Evolutionary conservation across 805 yeast genomes (phyloP).

Genomic region (Sugiyamaella chiloensis): DNA sequence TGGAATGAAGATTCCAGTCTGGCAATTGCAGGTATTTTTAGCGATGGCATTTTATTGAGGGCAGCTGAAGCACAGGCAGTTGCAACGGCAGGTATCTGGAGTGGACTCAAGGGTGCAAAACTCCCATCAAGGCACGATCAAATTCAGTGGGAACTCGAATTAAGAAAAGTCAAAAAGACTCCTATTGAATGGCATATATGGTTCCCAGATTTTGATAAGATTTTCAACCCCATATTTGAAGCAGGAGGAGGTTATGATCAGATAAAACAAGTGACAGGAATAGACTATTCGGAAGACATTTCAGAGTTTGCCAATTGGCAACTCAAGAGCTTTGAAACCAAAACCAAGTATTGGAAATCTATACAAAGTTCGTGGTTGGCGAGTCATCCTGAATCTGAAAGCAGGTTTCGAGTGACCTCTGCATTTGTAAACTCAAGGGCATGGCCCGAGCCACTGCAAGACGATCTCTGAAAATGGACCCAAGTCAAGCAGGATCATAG

Average conservation of each 20-base stretch:
- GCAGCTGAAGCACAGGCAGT: slow-evolving; percentile 16
- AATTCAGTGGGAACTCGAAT: slow-evolving; percentile 12
- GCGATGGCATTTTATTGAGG: slow-evolving; percentile 13
- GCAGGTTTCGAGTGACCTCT: not conserved
- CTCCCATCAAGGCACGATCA: slow-evolving; percentile 11
- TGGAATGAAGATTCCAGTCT: slow-evolving; percentile 38
- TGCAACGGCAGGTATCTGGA: slow-evolving; percentile 17
- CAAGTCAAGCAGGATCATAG: no score
- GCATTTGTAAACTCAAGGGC: not conserved
- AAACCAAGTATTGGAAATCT: slow-evolving; percentile 7
- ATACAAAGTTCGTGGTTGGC: slow-evolving; percentile 5
- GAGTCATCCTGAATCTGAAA: slow-evolving; percentile 11
- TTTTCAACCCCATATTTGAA: slow-evolving; percentile 8
- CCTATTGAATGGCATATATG: slow-evolving; percentile 16
- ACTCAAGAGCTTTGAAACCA: slow-evolving; percentile 6
- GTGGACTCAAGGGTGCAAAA: slow-evolving; percentile 5
- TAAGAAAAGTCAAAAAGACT: not conserved
- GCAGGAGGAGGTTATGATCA: slow-evolving; percentile 9
- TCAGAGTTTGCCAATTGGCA: slow-evolving; percentile 3
- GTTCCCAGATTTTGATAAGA: slow-evolving; percentile 14
- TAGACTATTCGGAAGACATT: not conserved
- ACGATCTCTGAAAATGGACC: no score
- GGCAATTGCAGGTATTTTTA: slow-evolving; percentile 20
- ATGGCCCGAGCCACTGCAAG: slow-evolving; percentile 7
- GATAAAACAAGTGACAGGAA: not conserved